Evolutionary conservation across 73 alveolate species (phyloP), one percentile per base, ranked within the genome.

Genomic region (Paramecium sexaurelia): DNA sequence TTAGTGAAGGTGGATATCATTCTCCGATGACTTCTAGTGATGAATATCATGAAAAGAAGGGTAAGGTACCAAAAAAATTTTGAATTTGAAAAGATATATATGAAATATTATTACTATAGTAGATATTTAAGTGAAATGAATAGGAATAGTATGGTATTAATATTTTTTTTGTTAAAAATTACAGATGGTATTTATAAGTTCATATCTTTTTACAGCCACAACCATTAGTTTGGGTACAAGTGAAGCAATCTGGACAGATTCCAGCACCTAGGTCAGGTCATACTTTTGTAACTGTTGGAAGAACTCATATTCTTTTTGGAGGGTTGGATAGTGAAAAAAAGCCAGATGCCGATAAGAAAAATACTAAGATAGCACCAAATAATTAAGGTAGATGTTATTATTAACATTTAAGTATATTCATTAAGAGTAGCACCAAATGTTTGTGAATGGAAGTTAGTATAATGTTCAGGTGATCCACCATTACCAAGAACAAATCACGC

Each of bases 251-350:
- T 35, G 99, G 99, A 47, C 92, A 92, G 47, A 94, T 75, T 37
- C 99, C 99, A 24, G 55, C 96, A 57, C 92, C 98, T 26, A 73
- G 99, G 85, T 94, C 97, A 24, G 99, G 99, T 19, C 99, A 96
- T 92, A 92, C 98, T 22, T 83, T 96, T 86, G 93, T 95, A 39
- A 88, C 92, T 55, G 95, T 95, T 20, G 97, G 97, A 19, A 93
- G 94, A 37, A 78, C 87, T 69, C 96, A 95, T 43, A 94, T 96
- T 55, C 78, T 96, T 92, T 96, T 94, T 84, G 99, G 99, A 35
- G 99, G 99, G 15, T 91, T 96, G 66, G 98, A 95, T 83, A 45
- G 78, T 45, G 87, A 92, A 13, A 95, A 95, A 71, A 92, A 95
- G 87, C 47, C 93, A 93, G 96, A 93, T 95, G 78, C 94, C 43